Percentiles rank a stretch among this genome's conserved stretches.
Evolutionary conservation across 2,329 filamentous ascomycete genomes (phyloP).

Genomic region (Colletotrichum destructivum): DNA sequence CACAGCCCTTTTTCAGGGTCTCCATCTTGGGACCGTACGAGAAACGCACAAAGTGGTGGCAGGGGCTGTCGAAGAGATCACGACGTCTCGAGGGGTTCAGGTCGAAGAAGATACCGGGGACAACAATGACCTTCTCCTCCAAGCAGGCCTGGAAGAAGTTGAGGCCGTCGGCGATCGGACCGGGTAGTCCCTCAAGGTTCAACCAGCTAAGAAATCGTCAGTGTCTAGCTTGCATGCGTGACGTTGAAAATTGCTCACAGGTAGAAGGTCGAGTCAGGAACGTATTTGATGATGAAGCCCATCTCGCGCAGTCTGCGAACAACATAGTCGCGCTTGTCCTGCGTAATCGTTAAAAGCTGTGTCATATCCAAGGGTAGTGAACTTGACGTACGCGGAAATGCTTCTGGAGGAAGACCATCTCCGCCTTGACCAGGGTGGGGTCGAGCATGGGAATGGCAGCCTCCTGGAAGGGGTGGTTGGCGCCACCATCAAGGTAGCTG

Average conservation of each 20-base stretch:
- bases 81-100: slow-evolving; percentile 90
- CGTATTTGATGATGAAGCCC: slow-evolving; percentile 87
- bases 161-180: slow-evolving; percentile 89
- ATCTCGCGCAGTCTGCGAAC: slow-evolving; percentile 84
- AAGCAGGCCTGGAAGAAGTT: slow-evolving; percentile 98
- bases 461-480: slow-evolving; percentile 96
- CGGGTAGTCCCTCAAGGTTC: slow-evolving; percentile 78
- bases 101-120: slow-evolving; percentile 98
- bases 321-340: slow-evolving; percentile 93
- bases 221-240: background rate
- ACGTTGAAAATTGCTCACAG: slow-evolving; percentile 69
- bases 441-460: slow-evolving; percentile 95
- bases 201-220: slow-evolving; percentile 59
- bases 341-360: slow-evolving; percentile 43
- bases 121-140: slow-evolving; percentile 94
- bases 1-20: slow-evolving; percentile 81
- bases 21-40: slow-evolving; percentile 90
- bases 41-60: slow-evolving; percentile 91
- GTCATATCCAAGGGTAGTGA: background rate
- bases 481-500: slow-evolving; percentile 93
- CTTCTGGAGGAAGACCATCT: slow-evolving; percentile 90
- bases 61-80: slow-evolving; percentile 94
- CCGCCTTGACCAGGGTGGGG: slow-evolving; percentile 81
- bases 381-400: slow-evolving; percentile 79
- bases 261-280: slow-evolving; percentile 95